Conservation (phyloP, 2,329 filamentous ascomycete genomes). For the Aspergillus proliferans region DNA sequence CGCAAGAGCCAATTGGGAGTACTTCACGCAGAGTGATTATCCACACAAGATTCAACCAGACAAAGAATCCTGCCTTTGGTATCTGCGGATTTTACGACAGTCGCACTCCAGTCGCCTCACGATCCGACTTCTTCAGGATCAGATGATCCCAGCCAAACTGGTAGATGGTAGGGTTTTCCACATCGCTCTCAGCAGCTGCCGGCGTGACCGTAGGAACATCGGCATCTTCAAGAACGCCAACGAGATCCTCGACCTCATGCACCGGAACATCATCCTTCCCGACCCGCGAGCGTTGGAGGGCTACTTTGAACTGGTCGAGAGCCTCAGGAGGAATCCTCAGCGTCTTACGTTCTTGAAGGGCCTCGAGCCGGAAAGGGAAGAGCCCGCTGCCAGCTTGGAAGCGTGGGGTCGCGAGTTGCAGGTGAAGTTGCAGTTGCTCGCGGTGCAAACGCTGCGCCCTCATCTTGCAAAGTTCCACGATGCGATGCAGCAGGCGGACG, state of each 20-base stretch:
- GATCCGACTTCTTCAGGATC: conserved; percentile 52
- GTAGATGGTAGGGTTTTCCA: conserved; percentile 55
- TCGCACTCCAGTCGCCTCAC: conserved; percentile 60
- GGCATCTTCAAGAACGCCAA: conserved; percentile 61
- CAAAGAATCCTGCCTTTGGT: conserved; percentile 59
- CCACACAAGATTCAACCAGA: conserved; percentile 63
- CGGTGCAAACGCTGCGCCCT: conserved; percentile 21
- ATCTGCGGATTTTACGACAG: conserved; percentile 61
- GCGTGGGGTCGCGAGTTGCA: conserved; percentile 21
- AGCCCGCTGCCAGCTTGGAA: conserved; percentile 11
- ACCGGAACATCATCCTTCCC: conserved; percentile 20
- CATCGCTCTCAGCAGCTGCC: conserved; percentile 67
- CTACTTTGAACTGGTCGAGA: conserved; percentile 24
- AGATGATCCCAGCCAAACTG: conserved; percentile 42
- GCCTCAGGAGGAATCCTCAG: conserved; percentile 21
- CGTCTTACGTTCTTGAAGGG: conserved; percentile 23
- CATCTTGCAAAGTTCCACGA: conserved; percentile 22
- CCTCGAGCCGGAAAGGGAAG: conserved; percentile 13
- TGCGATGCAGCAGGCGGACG: conserved; percentile 17
- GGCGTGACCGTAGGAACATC: conserved; percentile 70
- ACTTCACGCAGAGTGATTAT: conserved; percentile 50
- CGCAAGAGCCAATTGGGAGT: conserved; percentile 72
- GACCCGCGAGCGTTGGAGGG: conserved; percentile 23
- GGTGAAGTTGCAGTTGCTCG: conserved; percentile 17
- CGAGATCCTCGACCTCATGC: conserved; percentile 61